Percentiles rank a stretch among this genome's conserved stretches.
Evolutionary conservation across 306 rosid species (phyloP).

Genomic region (Casuarina equisetifolia): DNA sequence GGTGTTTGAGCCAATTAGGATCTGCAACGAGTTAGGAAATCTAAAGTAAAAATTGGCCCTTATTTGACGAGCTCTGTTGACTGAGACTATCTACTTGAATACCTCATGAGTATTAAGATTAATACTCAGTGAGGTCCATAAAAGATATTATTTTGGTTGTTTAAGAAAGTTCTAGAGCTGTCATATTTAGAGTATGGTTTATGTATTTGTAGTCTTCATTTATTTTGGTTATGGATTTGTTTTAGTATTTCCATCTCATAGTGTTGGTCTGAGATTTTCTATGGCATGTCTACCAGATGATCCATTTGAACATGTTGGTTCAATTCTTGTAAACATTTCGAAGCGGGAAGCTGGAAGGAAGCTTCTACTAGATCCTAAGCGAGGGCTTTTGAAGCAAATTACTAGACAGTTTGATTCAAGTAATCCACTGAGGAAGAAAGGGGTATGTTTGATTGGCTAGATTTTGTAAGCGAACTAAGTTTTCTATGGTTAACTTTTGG

Average conservation of each 20-base stretch:
- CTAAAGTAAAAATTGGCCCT: neutral
- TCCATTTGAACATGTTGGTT: conserved; percentile 92
- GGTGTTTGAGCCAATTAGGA: neutral
- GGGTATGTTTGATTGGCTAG: conserved; percentile 57
- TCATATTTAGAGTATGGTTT: neutral
- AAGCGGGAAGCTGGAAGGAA: conserved; percentile 80
- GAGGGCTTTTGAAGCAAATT: conserved; percentile 84
- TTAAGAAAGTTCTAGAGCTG: neutral
- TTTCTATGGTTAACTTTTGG: conserved; percentile 17
- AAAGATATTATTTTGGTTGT: neutral
- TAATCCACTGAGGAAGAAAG: conserved; percentile 81
- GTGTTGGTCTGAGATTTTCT: conserved; percentile 22
- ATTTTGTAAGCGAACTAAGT: conserved; percentile 10
- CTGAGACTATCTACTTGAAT: neutral
- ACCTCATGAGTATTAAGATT: neutral
- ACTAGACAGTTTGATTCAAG: conserved; percentile 81
- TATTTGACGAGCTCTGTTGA: conserved; percentile 1
- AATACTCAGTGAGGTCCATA: neutral
- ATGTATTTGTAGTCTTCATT: neutral
- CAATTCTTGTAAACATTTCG: conserved; percentile 85
- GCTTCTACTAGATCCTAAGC: conserved; percentile 81
- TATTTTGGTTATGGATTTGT: neutral
- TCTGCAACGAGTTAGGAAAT: conserved; percentile 5
- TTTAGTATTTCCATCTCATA: neutral
- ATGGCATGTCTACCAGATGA: conserved; percentile 54